A percentile compares a stretch with the other conserved stretches of the same genome.
Evolutionary conservation across 2,329 filamentous ascomycete species (phyloP).

Genomic region (Pseudogymnoascus sp.): DNA sequence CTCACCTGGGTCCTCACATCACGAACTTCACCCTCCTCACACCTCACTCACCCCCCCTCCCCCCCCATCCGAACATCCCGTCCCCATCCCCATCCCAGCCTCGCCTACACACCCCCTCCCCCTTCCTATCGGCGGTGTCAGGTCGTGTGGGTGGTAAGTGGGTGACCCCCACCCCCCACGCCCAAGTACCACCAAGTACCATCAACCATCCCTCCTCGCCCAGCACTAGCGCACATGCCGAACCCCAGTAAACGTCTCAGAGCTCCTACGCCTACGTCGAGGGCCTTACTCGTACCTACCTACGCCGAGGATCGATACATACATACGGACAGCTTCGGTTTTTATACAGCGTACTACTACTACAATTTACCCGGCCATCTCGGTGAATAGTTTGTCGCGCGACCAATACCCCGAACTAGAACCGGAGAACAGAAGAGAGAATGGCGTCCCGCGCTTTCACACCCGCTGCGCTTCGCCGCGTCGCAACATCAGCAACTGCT

Average conservation of each 20-base stretch:
- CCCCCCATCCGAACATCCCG: too few relatives aligned
- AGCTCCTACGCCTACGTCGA: not conserved
- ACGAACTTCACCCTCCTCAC: too few relatives aligned
- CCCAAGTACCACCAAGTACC: not conserved
- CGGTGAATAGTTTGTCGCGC: too few relatives aligned
- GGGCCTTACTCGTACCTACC: too few relatives aligned
- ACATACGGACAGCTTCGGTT: too few relatives aligned
- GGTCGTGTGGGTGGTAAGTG: too few relatives aligned
- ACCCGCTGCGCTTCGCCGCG: constrained; percentile 28
- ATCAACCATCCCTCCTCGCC: not conserved
- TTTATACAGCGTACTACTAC: not conserved
- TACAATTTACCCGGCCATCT: not conserved
- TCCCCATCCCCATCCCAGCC: not conserved
- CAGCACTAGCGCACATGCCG: not conserved
- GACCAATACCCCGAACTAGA: too few relatives aligned
- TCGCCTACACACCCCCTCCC: not conserved
- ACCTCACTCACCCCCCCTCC: not conserved
- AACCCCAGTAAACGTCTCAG: not conserved
- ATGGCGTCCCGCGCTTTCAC: constrained; percentile 38
- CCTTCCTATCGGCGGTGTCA: not conserved
- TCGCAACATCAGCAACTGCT: constrained; percentile 18
- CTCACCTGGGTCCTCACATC: too few relatives aligned
- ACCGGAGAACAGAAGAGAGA: not conserved
- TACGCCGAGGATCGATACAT: not conserved
- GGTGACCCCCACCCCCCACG: not conserved